phyloP scores from a whole-genome alignment of 2,329 filamentous ascomycete species.

The Verruconis gallopava region DNA sequence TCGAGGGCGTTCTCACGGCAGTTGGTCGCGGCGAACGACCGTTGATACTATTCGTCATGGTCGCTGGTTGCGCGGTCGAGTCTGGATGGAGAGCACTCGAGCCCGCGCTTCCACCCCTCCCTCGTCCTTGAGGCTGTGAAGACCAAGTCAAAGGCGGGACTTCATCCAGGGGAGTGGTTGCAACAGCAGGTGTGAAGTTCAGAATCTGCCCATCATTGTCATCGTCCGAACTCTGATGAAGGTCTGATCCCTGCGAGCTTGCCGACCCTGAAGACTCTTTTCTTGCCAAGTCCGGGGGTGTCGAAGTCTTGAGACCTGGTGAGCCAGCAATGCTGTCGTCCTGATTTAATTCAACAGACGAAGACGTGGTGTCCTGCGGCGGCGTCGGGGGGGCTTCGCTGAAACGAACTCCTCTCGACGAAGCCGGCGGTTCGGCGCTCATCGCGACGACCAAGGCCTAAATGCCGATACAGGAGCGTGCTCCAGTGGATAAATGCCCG shows the following conservation, averaged over 20 bases:
- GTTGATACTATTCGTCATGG: slow-evolving; percentile 3
- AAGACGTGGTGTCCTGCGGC: neutral
- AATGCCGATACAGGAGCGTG: no score
- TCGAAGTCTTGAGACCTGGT: no score
- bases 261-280: slow-evolving; percentile 7
- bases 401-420: neutral
- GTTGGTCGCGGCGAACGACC: slow-evolving; percentile 23
- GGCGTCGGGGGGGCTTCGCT: neutral
- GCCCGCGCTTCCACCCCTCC: slow-evolving; percentile 13
- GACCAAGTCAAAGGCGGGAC: slow-evolving; percentile 22
- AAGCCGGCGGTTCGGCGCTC: neutral
- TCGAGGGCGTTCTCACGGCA: slow-evolving; percentile 34
- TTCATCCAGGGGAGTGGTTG: slow-evolving; percentile 21
- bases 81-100: neutral
- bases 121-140: slow-evolving; percentile 15
- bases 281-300: neutral
- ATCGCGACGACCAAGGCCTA: no score
- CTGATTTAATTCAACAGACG: no score
- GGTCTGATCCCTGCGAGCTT: neutral
- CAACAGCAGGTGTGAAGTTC: slow-evolving; percentile 26
- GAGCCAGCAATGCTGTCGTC: no score
- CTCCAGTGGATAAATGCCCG: no score
- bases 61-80: neutral
- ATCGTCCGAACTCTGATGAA: slow-evolving; percentile 9
- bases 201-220: slow-evolving; percentile 12